These are phyloP conservation scores for Pleurozium schreberi DNA, from an alignment of 225 moss, liverwort and hornwort species.

Conservation along the genomic window DNA sequence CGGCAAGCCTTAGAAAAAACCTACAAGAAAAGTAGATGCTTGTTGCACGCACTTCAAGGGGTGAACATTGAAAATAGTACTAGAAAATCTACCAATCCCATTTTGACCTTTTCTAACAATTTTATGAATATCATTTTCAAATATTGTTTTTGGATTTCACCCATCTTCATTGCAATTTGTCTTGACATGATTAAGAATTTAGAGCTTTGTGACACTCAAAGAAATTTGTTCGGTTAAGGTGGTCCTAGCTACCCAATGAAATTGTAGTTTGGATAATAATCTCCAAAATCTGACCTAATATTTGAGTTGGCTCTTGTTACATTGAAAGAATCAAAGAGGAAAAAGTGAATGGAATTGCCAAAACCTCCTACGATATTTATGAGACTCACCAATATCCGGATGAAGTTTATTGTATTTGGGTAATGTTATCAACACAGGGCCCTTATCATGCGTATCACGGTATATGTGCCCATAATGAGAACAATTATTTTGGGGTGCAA, in stretches of 20 bases:
- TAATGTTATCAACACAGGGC: too few species aligned
- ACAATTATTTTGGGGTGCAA: not conserved
- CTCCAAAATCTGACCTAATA: not conserved
- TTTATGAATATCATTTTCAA: not conserved
- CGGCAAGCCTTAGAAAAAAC: accelerated
- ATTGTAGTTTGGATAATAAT: not conserved
- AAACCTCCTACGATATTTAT: not conserved
- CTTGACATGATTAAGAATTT: not conserved
- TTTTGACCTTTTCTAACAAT: too few species aligned
- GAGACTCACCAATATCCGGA: not conserved
- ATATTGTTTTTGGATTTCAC: not conserved
- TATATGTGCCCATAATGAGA: not conserved
- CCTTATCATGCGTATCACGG: not conserved
- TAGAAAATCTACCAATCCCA: too few species aligned
- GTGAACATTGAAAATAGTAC: not conserved
- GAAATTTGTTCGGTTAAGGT: not conserved
- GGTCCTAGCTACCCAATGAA: too few species aligned
- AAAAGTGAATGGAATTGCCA: not conserved
- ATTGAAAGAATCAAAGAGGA: accelerated
- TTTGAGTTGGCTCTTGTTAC: not conserved
- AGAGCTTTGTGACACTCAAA: not conserved
- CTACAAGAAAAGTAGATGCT: not conserved
- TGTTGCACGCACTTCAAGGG: not conserved
- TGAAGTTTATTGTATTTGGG: not conserved
- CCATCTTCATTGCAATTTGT: not conserved